These are phyloP conservation scores for Cystoderma amianthinum DNA, from an alignment of 768 basidiomycete species.

Conservation along the genomic window DNA sequence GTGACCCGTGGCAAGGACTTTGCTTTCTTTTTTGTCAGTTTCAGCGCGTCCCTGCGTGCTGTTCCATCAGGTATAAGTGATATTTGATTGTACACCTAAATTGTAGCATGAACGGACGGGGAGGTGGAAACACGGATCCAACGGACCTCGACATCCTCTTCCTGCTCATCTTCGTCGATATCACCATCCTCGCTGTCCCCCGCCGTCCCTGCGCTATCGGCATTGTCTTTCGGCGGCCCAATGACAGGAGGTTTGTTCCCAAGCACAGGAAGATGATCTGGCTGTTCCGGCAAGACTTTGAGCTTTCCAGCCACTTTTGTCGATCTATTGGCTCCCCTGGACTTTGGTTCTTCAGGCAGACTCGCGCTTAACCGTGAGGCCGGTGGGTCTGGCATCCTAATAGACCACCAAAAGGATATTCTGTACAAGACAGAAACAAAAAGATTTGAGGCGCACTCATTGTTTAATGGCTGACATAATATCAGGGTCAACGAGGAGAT, in stretches of 20 bases:
- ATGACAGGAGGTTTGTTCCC: conserved; percentile 14
- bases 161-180: conserved; percentile 54
- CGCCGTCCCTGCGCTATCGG: conserved; percentile 30
- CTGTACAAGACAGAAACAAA: too few relatives aligned
- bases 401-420: neutral
- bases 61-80: conserved; percentile 92
- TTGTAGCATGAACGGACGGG: conserved; percentile 1
- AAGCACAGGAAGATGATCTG: conserved; percentile 40
- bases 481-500: neutral
- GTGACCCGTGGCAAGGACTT: conserved; percentile 91
- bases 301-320: conserved; percentile 82
- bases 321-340: conserved; percentile 68
- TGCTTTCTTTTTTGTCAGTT: conserved; percentile 90
- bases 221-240: conserved; percentile 27
- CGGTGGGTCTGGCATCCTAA: conserved; percentile 10
- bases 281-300: conserved; percentile 84
- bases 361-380: conserved; percentile 12
- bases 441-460: too few relatives aligned
- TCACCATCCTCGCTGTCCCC: conserved; percentile 64
- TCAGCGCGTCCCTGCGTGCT: conserved; percentile 84
- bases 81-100: conserved; percentile 88
- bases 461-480: neutral
- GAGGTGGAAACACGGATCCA: neutral
- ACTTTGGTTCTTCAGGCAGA: conserved; percentile 37
- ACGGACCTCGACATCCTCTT: conserved; percentile 58